Conservation (phyloP, 495 filamentous ascomycete genomes). For the Aspergillus leporis region DNA sequence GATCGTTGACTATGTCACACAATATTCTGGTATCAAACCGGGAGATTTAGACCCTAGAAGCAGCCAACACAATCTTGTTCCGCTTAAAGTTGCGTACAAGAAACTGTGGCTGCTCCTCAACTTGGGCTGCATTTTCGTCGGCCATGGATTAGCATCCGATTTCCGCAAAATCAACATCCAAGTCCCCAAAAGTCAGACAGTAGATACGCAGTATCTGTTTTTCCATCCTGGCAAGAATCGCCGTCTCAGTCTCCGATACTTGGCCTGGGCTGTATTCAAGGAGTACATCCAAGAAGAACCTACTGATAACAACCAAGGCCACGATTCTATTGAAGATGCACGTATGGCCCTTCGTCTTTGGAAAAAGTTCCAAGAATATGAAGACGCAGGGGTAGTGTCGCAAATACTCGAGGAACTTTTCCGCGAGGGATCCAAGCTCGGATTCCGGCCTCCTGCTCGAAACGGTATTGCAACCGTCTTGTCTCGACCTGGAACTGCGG, state of each 20-base stretch:
- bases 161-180: conserved; percentile 98
- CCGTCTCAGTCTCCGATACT: conserved; percentile 81
- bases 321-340: conserved; percentile 94
- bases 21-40: conserved; percentile 83
- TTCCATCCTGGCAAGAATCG: conserved; percentile 65
- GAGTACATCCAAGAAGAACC: conserved; percentile 87
- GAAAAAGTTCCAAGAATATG: conserved; percentile 84
- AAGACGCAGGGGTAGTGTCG: conserved; percentile 74
- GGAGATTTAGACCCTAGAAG: conserved; percentile 76
- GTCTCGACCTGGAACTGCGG: conserved; percentile 46
- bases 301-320: conserved; percentile 47
- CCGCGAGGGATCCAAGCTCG: conserved; percentile 63
- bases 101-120: conserved; percentile 97
- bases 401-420: conserved; percentile 82
- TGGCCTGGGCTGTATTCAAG: conserved; percentile 84
- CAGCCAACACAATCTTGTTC: conserved; percentile 77
- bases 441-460: conserved; percentile 69
- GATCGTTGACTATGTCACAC: conserved; percentile 94
- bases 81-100: conserved; percentile 91
- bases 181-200: conserved; percentile 84
- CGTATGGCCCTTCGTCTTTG: conserved; percentile 86
- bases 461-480: conserved; percentile 38
- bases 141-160: conserved; percentile 88
- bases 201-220: conserved; percentile 90
- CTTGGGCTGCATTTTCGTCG: conserved; percentile 89